Base-by-base conservation (phyloP, 208 protist species). In the Leishmania tarentolae region DNA sequence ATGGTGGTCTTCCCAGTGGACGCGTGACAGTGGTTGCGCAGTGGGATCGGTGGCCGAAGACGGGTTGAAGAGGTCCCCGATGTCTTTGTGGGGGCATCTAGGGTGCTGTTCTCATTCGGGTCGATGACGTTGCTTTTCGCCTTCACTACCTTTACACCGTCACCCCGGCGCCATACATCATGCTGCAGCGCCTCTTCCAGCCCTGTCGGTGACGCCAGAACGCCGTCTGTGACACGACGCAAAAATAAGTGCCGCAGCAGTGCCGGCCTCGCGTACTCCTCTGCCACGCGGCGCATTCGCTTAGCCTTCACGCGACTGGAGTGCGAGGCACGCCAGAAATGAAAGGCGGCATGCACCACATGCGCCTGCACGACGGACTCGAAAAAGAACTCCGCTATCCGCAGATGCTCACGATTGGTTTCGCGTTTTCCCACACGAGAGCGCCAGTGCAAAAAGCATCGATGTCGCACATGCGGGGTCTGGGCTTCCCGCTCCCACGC, bases 221-320 rank as follows among this genome's bases (percentile, higher is more conserved):
- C 75, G 21, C 74, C 56, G 56, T 83, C 80, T 15, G 74, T 66
- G 50, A 83, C 46, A 40, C 42, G 73, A n/a, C 59, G 80, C 56
- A 75, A 17, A 72, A 83, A 83, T 0, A 83, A 61, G 46, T 79
- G 65, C 35, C 80, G 75, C 74, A 83, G 56, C 35, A 83, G 74
- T 42, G 75, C 80, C 52, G 80, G 80, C 35, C 80, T 56, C 57
- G 80, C 80, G 75, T 83, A 83, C 2, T 21, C 59, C 74, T 79
- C 74, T 44, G 80, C 80, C 21, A 83, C 80, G 17, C 80, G 80
- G 15, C 74, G 80, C 80, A 83, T 83, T 28, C 80, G 80, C 42
- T 59, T 52, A 65, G 47, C 42, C 50, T 61, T 76, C 21, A 37
- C n/a, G 7, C 66, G 80, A 57, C 6, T 24, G 13, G 56, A 40